Evolutionary conservation across 441 rosid species (phyloP).

Genomic region (Gossypium davidsonii): DNA sequence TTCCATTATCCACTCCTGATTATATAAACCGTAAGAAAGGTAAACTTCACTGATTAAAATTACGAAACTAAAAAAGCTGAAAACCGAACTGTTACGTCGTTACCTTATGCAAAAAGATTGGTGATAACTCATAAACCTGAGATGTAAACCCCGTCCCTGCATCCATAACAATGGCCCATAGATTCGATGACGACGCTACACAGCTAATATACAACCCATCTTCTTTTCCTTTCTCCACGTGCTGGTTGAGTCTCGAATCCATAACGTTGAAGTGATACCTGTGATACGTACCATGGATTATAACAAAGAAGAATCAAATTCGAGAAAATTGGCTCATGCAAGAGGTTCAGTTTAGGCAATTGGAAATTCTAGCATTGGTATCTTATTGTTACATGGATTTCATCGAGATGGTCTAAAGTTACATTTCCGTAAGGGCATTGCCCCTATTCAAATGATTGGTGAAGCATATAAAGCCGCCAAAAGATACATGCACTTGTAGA

Average conservation of each 20-base stretch:
- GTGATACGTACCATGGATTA: slow-evolving; percentile 1
- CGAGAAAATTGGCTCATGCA: no score
- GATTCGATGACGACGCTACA: slow-evolving; percentile 42
- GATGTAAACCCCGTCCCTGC: slow-evolving; percentile 48
- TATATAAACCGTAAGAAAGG: background rate
- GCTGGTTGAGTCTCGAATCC: slow-evolving; percentile 41
- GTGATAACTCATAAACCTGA: slow-evolving; percentile 50
- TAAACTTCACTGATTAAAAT: background rate
- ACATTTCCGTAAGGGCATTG: background rate
- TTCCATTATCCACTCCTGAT: slow-evolving; percentile 51
- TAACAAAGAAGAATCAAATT: no score
- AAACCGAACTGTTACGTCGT: background rate
- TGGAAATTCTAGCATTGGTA: no score
- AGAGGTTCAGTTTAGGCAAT: no score
- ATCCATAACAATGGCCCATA: slow-evolving; percentile 64
- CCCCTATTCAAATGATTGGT: background rate
- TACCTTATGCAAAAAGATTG: slow-evolving; percentile 35
- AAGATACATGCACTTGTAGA: background rate
- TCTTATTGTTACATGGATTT: background rate
- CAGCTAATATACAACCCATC: slow-evolving; percentile 51
- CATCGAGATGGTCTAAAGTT: background rate
- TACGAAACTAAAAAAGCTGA: background rate
- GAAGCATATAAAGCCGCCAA: slow-evolving; percentile 11
- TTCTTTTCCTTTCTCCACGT: slow-evolving; percentile 46
- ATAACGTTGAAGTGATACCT: slow-evolving; percentile 52